Base-by-base conservation (phyloP, 768 basidiomycete genomes). In the Podaxis rugospora region DNA sequence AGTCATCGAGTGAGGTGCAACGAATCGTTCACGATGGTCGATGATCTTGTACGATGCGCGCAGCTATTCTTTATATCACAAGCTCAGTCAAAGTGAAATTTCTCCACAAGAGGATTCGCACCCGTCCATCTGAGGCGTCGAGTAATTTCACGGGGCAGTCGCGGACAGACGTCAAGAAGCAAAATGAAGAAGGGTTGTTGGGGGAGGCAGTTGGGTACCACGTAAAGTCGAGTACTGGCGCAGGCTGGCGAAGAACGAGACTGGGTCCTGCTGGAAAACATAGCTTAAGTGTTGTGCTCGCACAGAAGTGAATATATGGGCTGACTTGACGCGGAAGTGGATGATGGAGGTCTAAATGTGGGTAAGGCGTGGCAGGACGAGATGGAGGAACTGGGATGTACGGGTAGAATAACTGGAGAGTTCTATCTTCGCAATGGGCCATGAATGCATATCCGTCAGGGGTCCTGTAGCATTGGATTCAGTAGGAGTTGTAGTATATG, bases 21-120 rank as follows among this genome's bases (percentile, higher is more conserved):
- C 78, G 57, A 92, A 86, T 35, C 95, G 83, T 74, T 98, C 96
- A n/a, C 90, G 79, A 67, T 98, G 95, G 71, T 98, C 95, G 9
- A 98, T 83, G 40, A 98, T 96, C 42, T 80, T 80, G 71, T 98
- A 98, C 0, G 93, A 95, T 0, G 95, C 96, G 16, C 95, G 85
- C 18, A 93, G 82, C 95, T 97, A 68, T 44, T n/a, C 16, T 21
- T n/a, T 18, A 2, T n/a, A 32, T 9, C 32, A 44, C 14, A 44
- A 44, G 9, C 5, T 44, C 42, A 44, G n/a, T 2, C 18, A 44
- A 44, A 44, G n/a, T 7, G 1, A 9, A 44, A 44, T 14, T 44
- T 44, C 42, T 40, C 3, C 51, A 25, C 21, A 44, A 14, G 37
- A 18, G 13, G 55, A 51, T 9, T 68, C 82, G 51, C 67, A 94